A percentile compares a stretch with the other conserved stretches of the same genome.
Conservation (phyloP, 495 filamentous ascomycete genomes). For the Penicillium nucicola region DNA sequence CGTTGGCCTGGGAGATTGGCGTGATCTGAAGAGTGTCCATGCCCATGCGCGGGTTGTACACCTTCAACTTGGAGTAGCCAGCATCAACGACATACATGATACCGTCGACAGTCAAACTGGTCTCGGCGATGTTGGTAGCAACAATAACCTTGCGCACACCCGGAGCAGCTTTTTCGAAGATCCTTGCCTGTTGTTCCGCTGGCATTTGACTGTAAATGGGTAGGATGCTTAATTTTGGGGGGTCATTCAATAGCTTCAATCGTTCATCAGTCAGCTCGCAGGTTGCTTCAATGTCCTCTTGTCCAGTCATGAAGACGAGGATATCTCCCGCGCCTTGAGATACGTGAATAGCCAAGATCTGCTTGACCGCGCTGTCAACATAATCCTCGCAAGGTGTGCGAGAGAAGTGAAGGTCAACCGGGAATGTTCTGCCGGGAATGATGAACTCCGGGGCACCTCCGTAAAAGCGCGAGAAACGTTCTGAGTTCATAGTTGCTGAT, state of each 20-base stretch:
- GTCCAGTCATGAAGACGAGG: conserved; percentile 98
- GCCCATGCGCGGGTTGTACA: conserved; percentile 97
- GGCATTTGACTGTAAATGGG: conserved; percentile 99
- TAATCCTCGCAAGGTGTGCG: conserved; percentile 96
- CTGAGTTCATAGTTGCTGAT: conserved; percentile 97
- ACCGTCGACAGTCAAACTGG: conserved; percentile 95
- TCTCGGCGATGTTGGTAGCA: conserved; percentile 98
- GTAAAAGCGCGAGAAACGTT: conserved; percentile 93
- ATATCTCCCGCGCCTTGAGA: conserved; percentile 91
- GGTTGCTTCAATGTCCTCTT: conserved; percentile 97
- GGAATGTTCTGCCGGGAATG: conserved; percentile 96
- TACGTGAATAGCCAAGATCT: conserved; percentile 95
- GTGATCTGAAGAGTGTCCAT: conserved; percentile 99
- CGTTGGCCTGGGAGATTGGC: conserved; percentile 95
- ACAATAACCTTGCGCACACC: conserved; percentile 97
- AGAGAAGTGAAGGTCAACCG: conserved; percentile 94
- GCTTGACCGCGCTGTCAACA: conserved; percentile 94
- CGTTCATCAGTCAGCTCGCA: conserved; percentile 90
- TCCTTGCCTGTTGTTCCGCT: conserved; percentile 94
- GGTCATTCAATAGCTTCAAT: conserved; percentile 88
- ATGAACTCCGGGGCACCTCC: conserved; percentile 97
- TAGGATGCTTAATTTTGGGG: conserved; percentile 89
- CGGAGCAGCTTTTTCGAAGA: conserved; percentile 86
- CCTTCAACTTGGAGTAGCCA: conserved; percentile 95
- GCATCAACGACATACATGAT: conserved; percentile 99